phyloP scores from a whole-genome alignment of 2,329 filamentous ascomycete genomes.

The Penicillium sp. region DNA sequence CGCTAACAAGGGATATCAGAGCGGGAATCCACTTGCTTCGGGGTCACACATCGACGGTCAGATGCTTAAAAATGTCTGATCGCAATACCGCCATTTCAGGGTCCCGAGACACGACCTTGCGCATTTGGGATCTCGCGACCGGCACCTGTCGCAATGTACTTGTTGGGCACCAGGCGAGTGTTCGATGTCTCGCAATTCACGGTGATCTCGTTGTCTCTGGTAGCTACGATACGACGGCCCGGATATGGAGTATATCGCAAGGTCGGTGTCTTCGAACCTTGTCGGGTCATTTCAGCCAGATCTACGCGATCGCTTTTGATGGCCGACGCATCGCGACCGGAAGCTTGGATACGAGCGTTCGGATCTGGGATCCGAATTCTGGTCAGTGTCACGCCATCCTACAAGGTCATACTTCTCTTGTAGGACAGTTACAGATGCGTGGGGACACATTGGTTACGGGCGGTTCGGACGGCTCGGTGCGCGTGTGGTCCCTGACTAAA shows the following conservation, averaged over 20 bases:
- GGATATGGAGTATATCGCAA: constrained; percentile 97
- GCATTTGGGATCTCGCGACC: constrained; percentile 91
- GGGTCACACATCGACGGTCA: constrained; percentile 94
- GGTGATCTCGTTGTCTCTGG: constrained; percentile 97
- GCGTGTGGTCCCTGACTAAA: constrained; percentile 91
- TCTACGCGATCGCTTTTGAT: constrained; percentile 98
- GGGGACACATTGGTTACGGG: constrained; percentile 94
- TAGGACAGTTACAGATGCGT: constrained; percentile 94
- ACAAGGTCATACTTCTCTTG: constrained; percentile 94
- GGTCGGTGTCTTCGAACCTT: constrained; percentile 89
- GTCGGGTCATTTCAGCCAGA: constrained; percentile 95
- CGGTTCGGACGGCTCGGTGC: constrained; percentile 91
- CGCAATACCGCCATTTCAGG: constrained; percentile 93
- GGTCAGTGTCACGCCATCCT: constrained; percentile 88
- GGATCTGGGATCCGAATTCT: constrained; percentile 92
- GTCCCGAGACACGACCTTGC: constrained; percentile 89
- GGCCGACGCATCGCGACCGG: constrained; percentile 91
- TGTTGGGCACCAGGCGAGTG: constrained; percentile 92
- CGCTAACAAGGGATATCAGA: constrained; percentile 48
- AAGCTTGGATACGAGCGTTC: constrained; percentile 92
- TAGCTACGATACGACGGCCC: constrained; percentile 95
- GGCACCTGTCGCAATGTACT: constrained; percentile 90
- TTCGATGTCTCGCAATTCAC: constrained; percentile 92
- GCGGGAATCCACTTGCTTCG: constrained; percentile 80
- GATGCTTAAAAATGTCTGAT: constrained; percentile 97